Conservation (phyloP, 2,329 filamentous ascomycete species). For the Gyromitra esculenta region DNA sequence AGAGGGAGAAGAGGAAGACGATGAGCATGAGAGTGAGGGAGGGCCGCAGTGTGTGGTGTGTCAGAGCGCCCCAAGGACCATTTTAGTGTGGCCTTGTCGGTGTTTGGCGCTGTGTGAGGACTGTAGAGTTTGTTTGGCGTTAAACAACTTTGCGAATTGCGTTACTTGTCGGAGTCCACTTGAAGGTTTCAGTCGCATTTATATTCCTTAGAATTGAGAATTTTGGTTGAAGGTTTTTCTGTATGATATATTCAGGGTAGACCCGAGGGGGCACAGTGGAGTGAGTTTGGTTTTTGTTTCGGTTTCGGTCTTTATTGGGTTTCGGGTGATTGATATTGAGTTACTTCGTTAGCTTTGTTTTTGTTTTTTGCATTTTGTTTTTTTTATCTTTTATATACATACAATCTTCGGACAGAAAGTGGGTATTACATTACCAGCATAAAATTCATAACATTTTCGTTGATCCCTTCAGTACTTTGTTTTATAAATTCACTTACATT, state of each 20-base stretch:
- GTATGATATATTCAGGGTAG: constrained; percentile 11
- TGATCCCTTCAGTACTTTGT: background rate
- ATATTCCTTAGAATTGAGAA: constrained; percentile 72
- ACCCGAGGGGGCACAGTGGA: background rate
- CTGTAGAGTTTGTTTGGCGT: constrained; percentile 88
- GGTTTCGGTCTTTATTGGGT: no score
- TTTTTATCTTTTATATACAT: background rate
- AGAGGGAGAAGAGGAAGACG: constrained; percentile 61
- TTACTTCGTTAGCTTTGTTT: background rate
- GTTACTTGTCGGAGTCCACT: constrained; percentile 93
- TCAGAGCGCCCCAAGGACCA: constrained; percentile 82
- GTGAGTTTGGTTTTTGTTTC: background rate
- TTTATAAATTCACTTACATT: background rate
- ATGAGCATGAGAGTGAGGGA: constrained; percentile 62
- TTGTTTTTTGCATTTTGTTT: background rate
- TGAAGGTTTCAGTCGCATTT: constrained; percentile 87
- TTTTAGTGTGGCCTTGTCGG: constrained; percentile 95
- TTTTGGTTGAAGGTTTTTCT: background rate
- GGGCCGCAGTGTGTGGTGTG: constrained; percentile 93
- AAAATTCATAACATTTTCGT: background rate
- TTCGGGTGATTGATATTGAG: background rate
- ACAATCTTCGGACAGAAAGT: background rate
- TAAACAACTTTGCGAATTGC: constrained; percentile 97
- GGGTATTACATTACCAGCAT: background rate
- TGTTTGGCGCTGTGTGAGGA: constrained; percentile 95